These are phyloP conservation scores for Candida sonorensis DNA, from an alignment of 805 yeast genomes.

Conservation along the genomic window DNA sequence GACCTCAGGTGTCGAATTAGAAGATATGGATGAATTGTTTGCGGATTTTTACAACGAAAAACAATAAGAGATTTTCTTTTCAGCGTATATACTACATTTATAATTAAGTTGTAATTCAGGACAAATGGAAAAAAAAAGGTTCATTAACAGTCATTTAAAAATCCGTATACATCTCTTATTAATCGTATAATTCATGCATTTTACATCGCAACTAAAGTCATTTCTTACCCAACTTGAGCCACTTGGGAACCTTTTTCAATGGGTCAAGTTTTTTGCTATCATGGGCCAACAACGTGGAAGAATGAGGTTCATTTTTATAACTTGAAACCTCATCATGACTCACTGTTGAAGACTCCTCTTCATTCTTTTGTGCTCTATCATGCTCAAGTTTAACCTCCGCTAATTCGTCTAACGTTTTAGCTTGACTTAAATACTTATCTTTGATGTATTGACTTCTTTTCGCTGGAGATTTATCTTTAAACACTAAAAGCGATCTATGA, in stretches of 20 bases:
- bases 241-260: not conserved
- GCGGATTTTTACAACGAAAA: conserved; percentile 12
- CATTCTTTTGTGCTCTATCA: conserved; percentile 8
- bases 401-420: conserved; percentile 19
- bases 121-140: no score
- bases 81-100: no score
- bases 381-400: conserved; percentile 19
- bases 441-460: conserved; percentile 18
- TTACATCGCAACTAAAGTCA: no score
- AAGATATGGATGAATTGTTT: conserved; percentile 51
- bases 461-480: conserved; percentile 8
- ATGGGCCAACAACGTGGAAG: no score
- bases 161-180: no score
- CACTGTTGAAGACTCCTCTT: no score
- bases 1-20: conserved; percentile 46
- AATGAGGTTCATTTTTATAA: no score
- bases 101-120: no score
- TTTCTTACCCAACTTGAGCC: not conserved
- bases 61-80: not conserved
- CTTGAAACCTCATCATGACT: no score
- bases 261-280: no score
- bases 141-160: no score
- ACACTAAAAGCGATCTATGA: conserved; percentile 22
- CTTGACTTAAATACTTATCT: conserved; percentile 14
- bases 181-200: no score